These are phyloP conservation scores for Cryphonectria carpinicola DNA, from an alignment of 2,329 filamentous ascomycete genomes.

Conservation along the genomic window DNA sequence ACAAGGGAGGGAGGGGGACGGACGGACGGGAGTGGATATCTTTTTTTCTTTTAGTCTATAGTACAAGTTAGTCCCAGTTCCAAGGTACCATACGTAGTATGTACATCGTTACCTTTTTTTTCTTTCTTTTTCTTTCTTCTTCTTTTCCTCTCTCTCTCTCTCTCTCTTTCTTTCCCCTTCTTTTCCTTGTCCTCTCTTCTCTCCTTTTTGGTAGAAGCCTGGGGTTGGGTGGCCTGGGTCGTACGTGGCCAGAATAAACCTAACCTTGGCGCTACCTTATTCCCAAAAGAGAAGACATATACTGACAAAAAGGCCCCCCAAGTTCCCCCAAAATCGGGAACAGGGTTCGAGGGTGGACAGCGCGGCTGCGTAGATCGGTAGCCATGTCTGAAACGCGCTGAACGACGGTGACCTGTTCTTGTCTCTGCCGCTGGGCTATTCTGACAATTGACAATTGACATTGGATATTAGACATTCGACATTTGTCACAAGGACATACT, in stretches of 20 bases:
- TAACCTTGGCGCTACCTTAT: conserved; percentile 15
- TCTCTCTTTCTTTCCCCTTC: not conserved
- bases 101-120: not conserved
- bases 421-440: not conserved
- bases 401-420: conserved; percentile 22
- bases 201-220: not conserved
- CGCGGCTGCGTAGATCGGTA: conserved; percentile 27
- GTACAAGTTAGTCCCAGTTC: not conserved
- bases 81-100: not conserved
- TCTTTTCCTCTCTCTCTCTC: not conserved
- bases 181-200: not conserved
- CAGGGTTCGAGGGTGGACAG: conserved; percentile 12
- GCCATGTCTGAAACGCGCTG: conserved; percentile 29
- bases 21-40: conserved; percentile 20
- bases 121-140: too few species aligned
- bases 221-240: not conserved
- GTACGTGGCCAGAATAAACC: conserved; percentile 14
- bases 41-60: not conserved
- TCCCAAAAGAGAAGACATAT: conserved; percentile 6
- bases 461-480: not conserved
- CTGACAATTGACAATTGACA: not conserved
- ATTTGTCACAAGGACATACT: too few species aligned
- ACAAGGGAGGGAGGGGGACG: not conserved
- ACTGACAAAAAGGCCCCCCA: not conserved
- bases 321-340: not conserved